Evolutionary conservation across 805 yeast species (phyloP), one percentile per base, ranked within the genome.

Genomic region (Wickerhamiella alocasiicola): DNA sequence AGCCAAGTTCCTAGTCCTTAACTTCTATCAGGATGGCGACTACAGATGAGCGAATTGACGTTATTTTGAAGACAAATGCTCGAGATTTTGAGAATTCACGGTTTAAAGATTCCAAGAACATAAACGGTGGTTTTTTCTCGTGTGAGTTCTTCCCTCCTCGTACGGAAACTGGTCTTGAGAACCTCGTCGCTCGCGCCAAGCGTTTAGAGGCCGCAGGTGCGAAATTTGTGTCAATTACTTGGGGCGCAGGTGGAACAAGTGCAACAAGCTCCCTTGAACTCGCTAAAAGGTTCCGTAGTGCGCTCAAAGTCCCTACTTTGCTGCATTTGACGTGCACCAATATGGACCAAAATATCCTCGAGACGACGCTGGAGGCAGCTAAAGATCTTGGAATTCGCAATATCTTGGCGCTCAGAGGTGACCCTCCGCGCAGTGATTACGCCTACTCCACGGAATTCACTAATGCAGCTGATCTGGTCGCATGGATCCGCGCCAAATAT

Each of bases 171-270:
- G 98, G 97, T 50, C 71, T 81, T 57, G 70, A 80, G 48, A 91
- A 91, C 61, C 64, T 91, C 46, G 66, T 81, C 37, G 84, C 87
- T 21, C 79, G 99, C 60, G 73, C 91, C 62, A 75, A 74, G 53
- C 76, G 99, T 54, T 79, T 91, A 87, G 75, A 82, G 47, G 79
- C 80, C 3, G 63, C 91, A 46, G 87, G 85, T 43, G 97, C 97
- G 3, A 64, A 79, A 12, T 93, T 91, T 57, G 78, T 88, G 41
- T 83, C 95, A 3, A 80, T 91, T 11, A 91, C 99, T 0, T 91
- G 97, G 96, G 98, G 97, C 25, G 97, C 98, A 4, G 97, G 97
- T 30, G 98, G 98, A 2, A 76, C 94, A 4, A 84, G 96, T 7
- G 75, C 88, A 35, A 79, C 74, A 36, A 85, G 84, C 63, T 82